A percentile compares a stretch with the other conserved stretches of the same genome.
Evolutionary conservation across 1,284 basidiomycete genomes (phyloP).

Genomic region (Ustilago loliicola): DNA sequence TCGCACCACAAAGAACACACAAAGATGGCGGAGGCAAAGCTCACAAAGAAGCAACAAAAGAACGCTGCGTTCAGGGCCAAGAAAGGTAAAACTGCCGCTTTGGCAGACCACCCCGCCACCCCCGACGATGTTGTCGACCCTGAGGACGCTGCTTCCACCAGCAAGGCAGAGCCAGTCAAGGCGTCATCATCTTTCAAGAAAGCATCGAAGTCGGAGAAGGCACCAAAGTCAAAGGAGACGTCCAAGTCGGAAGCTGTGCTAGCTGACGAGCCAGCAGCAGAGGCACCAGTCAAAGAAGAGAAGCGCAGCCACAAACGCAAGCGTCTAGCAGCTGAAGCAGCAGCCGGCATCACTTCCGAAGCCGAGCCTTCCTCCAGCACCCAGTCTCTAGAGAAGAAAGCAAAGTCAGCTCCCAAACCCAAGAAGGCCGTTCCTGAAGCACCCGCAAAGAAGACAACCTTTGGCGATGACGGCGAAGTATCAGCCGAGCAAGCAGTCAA

Average conservation of each 20-base stretch:
- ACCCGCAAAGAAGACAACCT: slow-evolving; percentile 44
- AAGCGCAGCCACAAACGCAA: slow-evolving; percentile 51
- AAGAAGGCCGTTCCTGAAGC: slow-evolving; percentile 13
- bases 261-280: slow-evolving; percentile 10
- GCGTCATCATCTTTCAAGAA: slow-evolving; percentile 17
- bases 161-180: slow-evolving; percentile 4
- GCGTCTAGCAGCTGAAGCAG: slow-evolving; percentile 45
- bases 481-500: slow-evolving; percentile 26
- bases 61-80: slow-evolving; percentile 57
- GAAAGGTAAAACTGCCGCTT: slow-evolving; percentile 42
- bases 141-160: slow-evolving; percentile 15
- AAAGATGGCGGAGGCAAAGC: slow-evolving; percentile 36
- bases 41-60: slow-evolving; percentile 65
- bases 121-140: slow-evolving; percentile 25
- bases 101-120: slow-evolving; percentile 33
- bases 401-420: slow-evolving; percentile 17
- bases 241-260: not conserved
- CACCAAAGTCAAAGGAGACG: not conserved
- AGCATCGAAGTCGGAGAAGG: not conserved
- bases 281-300: slow-evolving; percentile 37
- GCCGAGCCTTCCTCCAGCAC: not conserved
- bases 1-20: not conserved
- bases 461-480: slow-evolving; percentile 47
- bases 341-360: slow-evolving; percentile 13
- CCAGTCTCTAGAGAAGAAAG: slow-evolving; percentile 24